Evolutionary conservation across 352 stramenopile species (phyloP).

Genomic region (Phytophthora meadii): DNA sequence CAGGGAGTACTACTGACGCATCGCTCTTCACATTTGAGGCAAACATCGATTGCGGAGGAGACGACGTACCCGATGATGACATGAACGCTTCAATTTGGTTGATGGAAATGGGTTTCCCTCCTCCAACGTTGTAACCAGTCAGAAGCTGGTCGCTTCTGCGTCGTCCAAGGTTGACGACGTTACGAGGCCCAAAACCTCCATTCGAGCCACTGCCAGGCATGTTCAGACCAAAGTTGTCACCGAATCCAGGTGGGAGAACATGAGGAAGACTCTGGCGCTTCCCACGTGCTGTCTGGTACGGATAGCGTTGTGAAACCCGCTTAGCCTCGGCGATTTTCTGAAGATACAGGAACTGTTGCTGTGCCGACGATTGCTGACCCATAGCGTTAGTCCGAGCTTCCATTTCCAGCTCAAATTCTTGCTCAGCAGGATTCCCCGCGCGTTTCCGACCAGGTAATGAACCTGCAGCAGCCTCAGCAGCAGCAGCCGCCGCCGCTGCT

Average conservation of each 20-base stretch:
- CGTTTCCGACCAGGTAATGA: slow-evolving; percentile 22
- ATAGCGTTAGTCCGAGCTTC: slow-evolving; percentile 27
- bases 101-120: slow-evolving; percentile 19
- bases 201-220: slow-evolving; percentile 3
- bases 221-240: slow-evolving; percentile 27
- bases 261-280: slow-evolving; percentile 59
- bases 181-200: slow-evolving; percentile 15
- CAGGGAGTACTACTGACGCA: slow-evolving; percentile 37
- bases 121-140: slow-evolving; percentile 21
- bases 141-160: slow-evolving; percentile 46
- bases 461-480: slow-evolving; percentile 9
- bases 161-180: slow-evolving; percentile 21
- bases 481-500: slow-evolving; percentile 26
- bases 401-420: slow-evolving; percentile 46
- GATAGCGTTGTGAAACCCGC: slow-evolving; percentile 27
- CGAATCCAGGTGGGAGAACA: slow-evolving; percentile 36
- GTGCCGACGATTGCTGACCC: slow-evolving; percentile 9
- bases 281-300: slow-evolving; percentile 27
- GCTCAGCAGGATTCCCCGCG: slow-evolving; percentile 34
- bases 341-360: slow-evolving; percentile 36
- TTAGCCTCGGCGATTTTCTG: slow-evolving; percentile 37
- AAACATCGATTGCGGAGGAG: slow-evolving; percentile 25
- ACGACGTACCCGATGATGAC: slow-evolving; percentile 21
- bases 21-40: slow-evolving; percentile 36
- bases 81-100: slow-evolving; percentile 39